phyloP scores from a whole-genome alignment of 331 rosid genomes.

The Erythrophleum ivorense region DNA sequence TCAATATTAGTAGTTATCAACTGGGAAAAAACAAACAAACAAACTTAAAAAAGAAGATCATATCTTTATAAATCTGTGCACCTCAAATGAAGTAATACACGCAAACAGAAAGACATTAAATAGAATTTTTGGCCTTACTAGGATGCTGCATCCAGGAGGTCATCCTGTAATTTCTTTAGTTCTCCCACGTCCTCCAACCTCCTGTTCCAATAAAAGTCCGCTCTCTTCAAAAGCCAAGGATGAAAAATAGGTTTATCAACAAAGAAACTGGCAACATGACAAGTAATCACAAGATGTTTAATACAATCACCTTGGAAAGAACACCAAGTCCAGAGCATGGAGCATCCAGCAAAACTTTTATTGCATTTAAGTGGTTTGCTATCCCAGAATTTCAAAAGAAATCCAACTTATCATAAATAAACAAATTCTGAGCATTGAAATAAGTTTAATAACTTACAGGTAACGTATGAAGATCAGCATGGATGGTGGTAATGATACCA shows the following conservation, averaged over 20 bases:
- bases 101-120: slow-evolving; percentile 13
- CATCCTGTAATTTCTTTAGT: slow-evolving; percentile 78
- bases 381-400: slow-evolving; percentile 51
- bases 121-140: slow-evolving; percentile 50
- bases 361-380: slow-evolving; percentile 51
- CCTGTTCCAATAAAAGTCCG: slow-evolving; percentile 90
- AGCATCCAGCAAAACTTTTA: slow-evolving; percentile 87
- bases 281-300: slow-evolving; percentile 22
- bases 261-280: neutral
- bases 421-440: slow-evolving; percentile 24
- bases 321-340: slow-evolving; percentile 94
- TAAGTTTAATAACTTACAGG: slow-evolving; percentile 53
- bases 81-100: neutral
- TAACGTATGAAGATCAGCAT: slow-evolving; percentile 67
- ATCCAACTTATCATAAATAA: slow-evolving; percentile 32
- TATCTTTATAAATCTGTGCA: neutral
- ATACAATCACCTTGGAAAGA: slow-evolving; percentile 78
- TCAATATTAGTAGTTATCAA: slow-evolving; percentile 2
- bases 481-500: slow-evolving; percentile 60
- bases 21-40: no score
- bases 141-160: slow-evolving; percentile 81
- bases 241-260: slow-evolving; percentile 32
- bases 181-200: slow-evolving; percentile 72
- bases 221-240: slow-evolving; percentile 65
- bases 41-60: neutral